A percentile compares a stretch with the other conserved stretches of the same genome.
Conservation (phyloP, 1,284 basidiomycete genomes). For the Ganoderma boninense region DNA sequence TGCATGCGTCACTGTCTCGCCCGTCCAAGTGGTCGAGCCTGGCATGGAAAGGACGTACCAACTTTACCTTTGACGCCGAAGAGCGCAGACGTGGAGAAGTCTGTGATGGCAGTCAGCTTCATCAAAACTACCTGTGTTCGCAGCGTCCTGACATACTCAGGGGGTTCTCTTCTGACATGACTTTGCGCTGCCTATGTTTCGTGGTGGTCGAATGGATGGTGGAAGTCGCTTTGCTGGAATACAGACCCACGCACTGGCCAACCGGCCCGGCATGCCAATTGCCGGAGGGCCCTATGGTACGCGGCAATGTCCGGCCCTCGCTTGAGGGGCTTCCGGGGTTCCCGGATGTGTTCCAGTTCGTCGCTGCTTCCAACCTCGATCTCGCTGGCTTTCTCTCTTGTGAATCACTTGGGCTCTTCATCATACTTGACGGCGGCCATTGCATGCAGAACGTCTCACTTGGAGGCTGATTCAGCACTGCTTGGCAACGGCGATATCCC, state of each 20-base stretch:
- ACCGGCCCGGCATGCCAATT: background rate
- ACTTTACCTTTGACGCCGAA: constrained; percentile 82
- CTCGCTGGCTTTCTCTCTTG: background rate
- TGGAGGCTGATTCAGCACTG: background rate
- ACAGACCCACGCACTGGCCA: background rate
- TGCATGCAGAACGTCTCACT: background rate
- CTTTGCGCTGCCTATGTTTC: background rate
- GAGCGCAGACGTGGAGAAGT: constrained; percentile 65
- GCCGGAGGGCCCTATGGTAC: background rate
- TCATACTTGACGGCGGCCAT: background rate
- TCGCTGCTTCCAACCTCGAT: background rate
- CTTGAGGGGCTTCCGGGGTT: too few species aligned
- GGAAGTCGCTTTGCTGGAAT: too few species aligned
- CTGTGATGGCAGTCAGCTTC: constrained; percentile 42
- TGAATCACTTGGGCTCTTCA: background rate
- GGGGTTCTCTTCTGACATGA: background rate
- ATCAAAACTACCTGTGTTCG: background rate
- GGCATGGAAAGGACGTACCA: constrained; percentile 51
- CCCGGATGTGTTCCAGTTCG: background rate
- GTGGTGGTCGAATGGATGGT: background rate
- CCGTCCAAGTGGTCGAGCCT: constrained; percentile 4
- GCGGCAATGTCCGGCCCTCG: background rate
- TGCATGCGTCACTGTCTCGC: constrained; percentile 6
- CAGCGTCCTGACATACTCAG: background rate
- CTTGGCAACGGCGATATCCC: background rate